Evolutionary conservation across 2,329 filamentous ascomycete species (phyloP), one percentile per base, ranked within the genome.

Genomic region (Cordyceps fumosorosea): DNA sequence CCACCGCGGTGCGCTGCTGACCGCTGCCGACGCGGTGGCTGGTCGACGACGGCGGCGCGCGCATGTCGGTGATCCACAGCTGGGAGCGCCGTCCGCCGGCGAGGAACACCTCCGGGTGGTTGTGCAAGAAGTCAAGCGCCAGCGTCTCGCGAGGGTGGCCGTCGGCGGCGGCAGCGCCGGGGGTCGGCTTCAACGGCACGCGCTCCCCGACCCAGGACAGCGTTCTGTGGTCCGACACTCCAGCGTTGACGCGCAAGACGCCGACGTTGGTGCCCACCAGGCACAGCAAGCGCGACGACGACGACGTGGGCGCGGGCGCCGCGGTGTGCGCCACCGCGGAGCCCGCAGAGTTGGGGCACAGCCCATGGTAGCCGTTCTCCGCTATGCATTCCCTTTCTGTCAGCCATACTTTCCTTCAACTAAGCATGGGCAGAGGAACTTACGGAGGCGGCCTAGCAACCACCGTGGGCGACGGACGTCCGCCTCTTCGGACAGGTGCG

Each of bases 51-150:
- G 75, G 69, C 1, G 71, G 69, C 1, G 71, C 65, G 42, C 83
- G 79, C 50, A 77, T 63, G 66, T 85, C 83, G 5, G 76, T 73
- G 0, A 77, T 66, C 72, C 76, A 77, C 5, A 86, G 71, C 1
- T 70, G 67, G 0, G 79, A 74, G n/a, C 76, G 74, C 3, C 84
- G 78, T 3, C 79, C 79, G 42, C 83, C 84, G 0, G 81, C 79
- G 37, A 82, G 71, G 16, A 85, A 64, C 2, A 85, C 66, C 14
- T 78, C 71, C 14, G 76, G 76, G 53, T 80, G 76, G 18, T 68
- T 70, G 4, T 67, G 64, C 24, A 79, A 73, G 65, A 82, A 85
- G 60, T 81, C 78, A 29, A 83, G 71, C 4, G 79, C 71, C 62
- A 84, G 81, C 50, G 83, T 72, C 62, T 83, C 75, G 2, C 65